Evolutionary conservation across 208 protist species (phyloP).

Genomic region (Leptomonas pyrrhocoris): DNA sequence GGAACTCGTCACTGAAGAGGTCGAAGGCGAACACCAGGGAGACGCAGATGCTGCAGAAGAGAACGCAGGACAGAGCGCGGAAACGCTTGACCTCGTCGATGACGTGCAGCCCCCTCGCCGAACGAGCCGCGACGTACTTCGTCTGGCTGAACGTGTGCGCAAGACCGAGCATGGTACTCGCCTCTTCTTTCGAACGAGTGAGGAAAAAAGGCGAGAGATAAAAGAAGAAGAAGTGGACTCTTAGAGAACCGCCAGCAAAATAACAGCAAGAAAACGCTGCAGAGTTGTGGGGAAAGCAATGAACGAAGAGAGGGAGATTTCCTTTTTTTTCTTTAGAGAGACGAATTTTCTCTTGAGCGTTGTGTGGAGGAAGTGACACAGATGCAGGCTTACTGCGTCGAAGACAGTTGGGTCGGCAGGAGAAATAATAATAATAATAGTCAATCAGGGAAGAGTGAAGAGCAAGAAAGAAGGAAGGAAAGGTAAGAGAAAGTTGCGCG

Average conservation of each 20-base stretch:
- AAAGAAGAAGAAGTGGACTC: neutral
- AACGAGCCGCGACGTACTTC: constrained; percentile 39
- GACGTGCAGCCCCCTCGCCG: constrained; percentile 35
- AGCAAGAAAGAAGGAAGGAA: neutral
- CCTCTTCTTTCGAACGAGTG: neutral
- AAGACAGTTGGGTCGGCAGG: neutral
- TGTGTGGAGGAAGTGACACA: constrained; percentile 13
- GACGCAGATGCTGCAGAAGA: constrained; percentile 73
- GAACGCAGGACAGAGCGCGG: constrained; percentile 46
- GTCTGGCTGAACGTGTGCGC: constrained; percentile 46
- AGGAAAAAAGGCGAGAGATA: neutral
- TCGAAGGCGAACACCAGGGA: constrained; percentile 71
- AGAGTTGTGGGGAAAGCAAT: too few relatives aligned
- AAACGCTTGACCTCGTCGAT: constrained; percentile 73
- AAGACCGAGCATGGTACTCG: constrained; percentile 12
- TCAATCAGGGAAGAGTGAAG: neutral
- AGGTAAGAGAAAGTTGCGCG: neutral
- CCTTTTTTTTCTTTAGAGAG: too few relatives aligned
- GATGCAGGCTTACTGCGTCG: neutral
- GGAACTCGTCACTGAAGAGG: constrained; percentile 62
- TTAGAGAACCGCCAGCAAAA: too few relatives aligned
- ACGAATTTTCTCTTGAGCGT: too few relatives aligned
- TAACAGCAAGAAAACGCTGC: too few relatives aligned
- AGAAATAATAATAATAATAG: neutral
- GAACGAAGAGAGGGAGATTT: too few relatives aligned